phyloP scores from a whole-genome alignment of 1,284 basidiomycete species.

The Athelia sp. region DNA sequence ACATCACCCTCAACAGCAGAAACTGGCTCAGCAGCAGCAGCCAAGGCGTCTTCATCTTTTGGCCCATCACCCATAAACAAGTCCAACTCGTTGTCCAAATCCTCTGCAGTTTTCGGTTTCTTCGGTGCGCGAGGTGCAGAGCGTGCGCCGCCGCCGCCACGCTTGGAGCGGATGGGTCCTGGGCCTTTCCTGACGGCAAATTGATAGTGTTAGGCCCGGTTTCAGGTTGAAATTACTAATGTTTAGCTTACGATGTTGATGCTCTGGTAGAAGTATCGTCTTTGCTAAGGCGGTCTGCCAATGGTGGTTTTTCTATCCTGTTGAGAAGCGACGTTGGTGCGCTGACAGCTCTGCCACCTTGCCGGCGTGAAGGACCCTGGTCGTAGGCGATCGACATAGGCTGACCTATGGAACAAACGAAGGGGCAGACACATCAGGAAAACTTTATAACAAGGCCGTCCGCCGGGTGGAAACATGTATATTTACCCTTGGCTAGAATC shows the following conservation, averaged over 20 bases:
- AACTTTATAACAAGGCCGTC: background rate
- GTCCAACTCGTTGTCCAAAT: slow-evolving; percentile 89
- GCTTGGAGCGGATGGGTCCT: slow-evolving; percentile 38
- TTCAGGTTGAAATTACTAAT: too few species aligned
- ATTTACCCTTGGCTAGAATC: slow-evolving; percentile 83
- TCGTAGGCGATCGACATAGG: slow-evolving; percentile 76
- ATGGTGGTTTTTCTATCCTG: slow-evolving; percentile 59
- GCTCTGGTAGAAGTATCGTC: slow-evolving; percentile 25
- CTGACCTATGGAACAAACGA: slow-evolving; percentile 49
- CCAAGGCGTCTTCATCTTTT: slow-evolving; percentile 13
- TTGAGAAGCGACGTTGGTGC: slow-evolving; percentile 52
- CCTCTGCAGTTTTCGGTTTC: slow-evolving; percentile 64
- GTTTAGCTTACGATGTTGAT: slow-evolving; percentile 1
- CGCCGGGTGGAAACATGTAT: background rate
- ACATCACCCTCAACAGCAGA: slow-evolving; percentile 33
- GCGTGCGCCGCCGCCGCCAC: slow-evolving; percentile 25
- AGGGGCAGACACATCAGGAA: slow-evolving; percentile 2
- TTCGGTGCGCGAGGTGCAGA: slow-evolving; percentile 21
- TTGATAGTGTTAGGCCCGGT: slow-evolving; percentile 7
- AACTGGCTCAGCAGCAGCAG: slow-evolving; percentile 15
- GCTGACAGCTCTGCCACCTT: slow-evolving; percentile 38
- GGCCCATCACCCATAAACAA: slow-evolving; percentile 76
- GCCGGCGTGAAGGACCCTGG: slow-evolving; percentile 34
- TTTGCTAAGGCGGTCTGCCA: slow-evolving; percentile 52
- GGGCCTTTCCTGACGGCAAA: slow-evolving; percentile 21